Evolutionary conservation across 1,284 basidiomycete genomes (phyloP), one percentile per base, ranked within the genome.

Genomic region (Naganishia albida): DNA sequence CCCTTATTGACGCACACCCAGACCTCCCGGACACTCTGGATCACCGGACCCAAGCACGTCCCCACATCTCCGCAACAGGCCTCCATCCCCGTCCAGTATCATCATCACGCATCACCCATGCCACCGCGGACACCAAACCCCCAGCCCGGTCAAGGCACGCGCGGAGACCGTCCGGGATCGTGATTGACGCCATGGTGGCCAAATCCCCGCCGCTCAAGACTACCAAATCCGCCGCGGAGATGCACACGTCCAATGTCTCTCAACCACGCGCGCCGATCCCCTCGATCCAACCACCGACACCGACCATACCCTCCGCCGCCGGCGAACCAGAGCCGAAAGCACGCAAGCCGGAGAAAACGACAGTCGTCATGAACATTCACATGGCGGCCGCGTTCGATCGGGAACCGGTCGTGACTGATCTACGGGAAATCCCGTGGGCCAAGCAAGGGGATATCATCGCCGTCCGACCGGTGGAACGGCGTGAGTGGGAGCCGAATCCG

Each of bases 391-490:
- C 64, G 16, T 69, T 69, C 38, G 59, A 60, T 25, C 62, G 68
- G n/a, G 48, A 52, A 15, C 64, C 51, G 26, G 64, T 60, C 23
- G 68, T 69, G 0, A 64, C 65, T 12, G 65, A 66, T 30, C 49
- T 60, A 3, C 44, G 48, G 2, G 56, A 67, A 26, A 63, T 67
- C 28, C 68, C 69, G 7, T 69, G 63, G 62, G 70, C 69, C 6
- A 44, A 63, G 34, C 59, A 65, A 13, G 67, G 68, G n/a, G 70
- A 70, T 52, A 66, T 71, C 28, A 62, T 71, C 34, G 50, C 63
- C 34, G 68, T 67, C 0, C 55, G 64, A 15, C 67, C 64, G 20
- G 64, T 30, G 26, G 48, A 46, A 44, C 25, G 62, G 38, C 40
- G 49, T 48, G 44, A 56, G 26, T 51, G 56, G 50, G 34, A 55